Base-by-base conservation (phyloP, 768 basidiomycete genomes). In the Suillus bovinus region DNA sequence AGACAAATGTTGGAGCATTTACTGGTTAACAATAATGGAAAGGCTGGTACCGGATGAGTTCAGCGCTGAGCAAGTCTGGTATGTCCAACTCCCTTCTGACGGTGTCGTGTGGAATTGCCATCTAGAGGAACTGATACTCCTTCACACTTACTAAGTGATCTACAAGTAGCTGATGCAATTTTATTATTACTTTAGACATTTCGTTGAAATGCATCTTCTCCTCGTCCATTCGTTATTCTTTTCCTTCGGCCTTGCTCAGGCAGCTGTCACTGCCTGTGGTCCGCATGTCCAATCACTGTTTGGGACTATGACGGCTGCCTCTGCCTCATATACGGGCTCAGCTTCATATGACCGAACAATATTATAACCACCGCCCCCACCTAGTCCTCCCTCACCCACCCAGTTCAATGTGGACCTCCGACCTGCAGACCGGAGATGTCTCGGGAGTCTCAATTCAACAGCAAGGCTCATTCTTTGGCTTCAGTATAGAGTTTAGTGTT, bases 401-500 rank as follows among this genome's bases (percentile, higher is more conserved):
- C 71, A 78, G 34, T 86, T 86, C 65, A 72, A 72, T 16, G 64
- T 88, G 1, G n/a, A n/a, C n/a, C n/a, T n/a, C n/a, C n/a, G 74
- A 79, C 59, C 73, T 87, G 22, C 72, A 77, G 62, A 67, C 59
- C 1, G 69, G 63, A 49, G 65, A 39, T 11, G n/a, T 76, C 53
- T 57, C 63, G 6, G 75, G 73, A 7, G 65, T 86, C 39, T 79
- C 80, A 2, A 80, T 81, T 57, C 70, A 72, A 4, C 77, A 79
- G 60, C 69, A 72, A 20, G 87, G 85, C 22, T 80, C 84, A 20
- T 91, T 91, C 68, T 81, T 86, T 60, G 90, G 89, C 5, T 91
- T 92, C 70, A 89, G 87, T 4, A 81, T 93, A 44, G 90, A 93
- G 73, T 81, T 90, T 79, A 89, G 89, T 44, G 85, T 91, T 10